Base-by-base conservation (phyloP, 108 stramenopile genomes). In the Schizochytrium sp. region DNA sequence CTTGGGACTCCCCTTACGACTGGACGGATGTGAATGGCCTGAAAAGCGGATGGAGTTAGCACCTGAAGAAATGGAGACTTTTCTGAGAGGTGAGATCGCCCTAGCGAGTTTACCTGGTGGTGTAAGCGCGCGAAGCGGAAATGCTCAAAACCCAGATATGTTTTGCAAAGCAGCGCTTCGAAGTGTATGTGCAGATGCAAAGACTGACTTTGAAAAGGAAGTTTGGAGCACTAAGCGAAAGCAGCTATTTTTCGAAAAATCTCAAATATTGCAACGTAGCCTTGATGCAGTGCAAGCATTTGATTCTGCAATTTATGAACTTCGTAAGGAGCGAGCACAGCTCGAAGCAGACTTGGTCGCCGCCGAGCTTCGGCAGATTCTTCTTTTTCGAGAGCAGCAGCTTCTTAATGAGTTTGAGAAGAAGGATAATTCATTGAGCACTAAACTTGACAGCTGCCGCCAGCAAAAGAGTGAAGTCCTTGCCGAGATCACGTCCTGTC, bases 401-500 rank as follows among this genome's bases (percentile, higher is more conserved):
- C 72, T 95, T 3, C 92, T 95, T 4, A 76, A 88, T 50, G 91
- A 90, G 46, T 93, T 94, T 57, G 94, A 93, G 87, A 61, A 87
- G 41, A 91, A 91, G 72, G 94, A 95, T 88, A 56, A 50, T 45
- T 91, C 93, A 13, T 64, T 95, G 46, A 49, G 58, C 41, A 64
- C n/a, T 3, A 94, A 94, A 89, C 93, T 91, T n/a, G 87, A 91
- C 12, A 90, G 89, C 61, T 89, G 92, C 61, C 72, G 89, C 55
- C 72, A 47, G 45, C 91, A 95, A 60, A 93, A 94, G 91, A 89
- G 60, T 8, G 92, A 94, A 72, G 92, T 94, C 3, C 72, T 93
- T 3, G 64, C 90, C 17, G 72, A 64, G 40, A 88, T 92, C 53
- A 15, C 88, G 2, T 64, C 64, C 40, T 90, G 88, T 83, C 87